Evolutionary conservation across 2,329 filamentous ascomycete genomes (phyloP), one percentile per base, ranked within the genome.

Genomic region (Xylariaceae sp.): DNA sequence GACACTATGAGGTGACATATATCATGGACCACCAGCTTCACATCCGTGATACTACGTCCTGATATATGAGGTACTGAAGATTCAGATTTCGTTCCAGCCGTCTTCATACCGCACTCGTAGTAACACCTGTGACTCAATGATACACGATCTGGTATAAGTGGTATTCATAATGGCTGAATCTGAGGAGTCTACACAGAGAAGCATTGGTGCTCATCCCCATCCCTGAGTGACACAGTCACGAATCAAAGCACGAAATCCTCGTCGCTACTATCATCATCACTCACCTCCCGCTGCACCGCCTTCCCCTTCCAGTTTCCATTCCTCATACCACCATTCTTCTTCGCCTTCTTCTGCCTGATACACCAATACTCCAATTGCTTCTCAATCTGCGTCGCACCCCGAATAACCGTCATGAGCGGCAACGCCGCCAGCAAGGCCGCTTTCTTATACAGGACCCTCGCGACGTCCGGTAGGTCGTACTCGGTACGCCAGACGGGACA

Each of bases 401-500:
- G 66, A 10, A 77, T 64, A 5, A 79, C 64, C 8, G 69, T 73
- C 7, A 55, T 53, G 3, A 76, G 17, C 0, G 73, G 71, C 42
- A 78, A 62, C 0, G 73, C 76, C 0, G 74, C 70, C 2, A 74
- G 57, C 49, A 71, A 71, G 56, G 78, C 78, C 45, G 75, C 76
- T 60, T 73, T 72, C 10, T 69, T 68, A 60, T 78, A 80, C 51
- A 82, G 76, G 0, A 66, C 63, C 49, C 69, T 78, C 0, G 77
- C 78, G 2, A 66, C 63, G 6, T 73, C 71, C 0, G 76, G 73
- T 35, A 82, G 70, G 7, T 82, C 77, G 3, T 74, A 72, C n/a
- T 73, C 67, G 4, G 59, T 72, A 13, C 74, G 73, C 71, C 71
- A 73, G 8, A 70, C 55, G 1, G 70, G 71, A 51, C 68, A 73